A percentile compares a stretch with the other conserved stretches of the same genome.
Evolutionary conservation across 441 rosid genomes (phyloP).

Genomic region (Raphanus hybrid): DNA sequence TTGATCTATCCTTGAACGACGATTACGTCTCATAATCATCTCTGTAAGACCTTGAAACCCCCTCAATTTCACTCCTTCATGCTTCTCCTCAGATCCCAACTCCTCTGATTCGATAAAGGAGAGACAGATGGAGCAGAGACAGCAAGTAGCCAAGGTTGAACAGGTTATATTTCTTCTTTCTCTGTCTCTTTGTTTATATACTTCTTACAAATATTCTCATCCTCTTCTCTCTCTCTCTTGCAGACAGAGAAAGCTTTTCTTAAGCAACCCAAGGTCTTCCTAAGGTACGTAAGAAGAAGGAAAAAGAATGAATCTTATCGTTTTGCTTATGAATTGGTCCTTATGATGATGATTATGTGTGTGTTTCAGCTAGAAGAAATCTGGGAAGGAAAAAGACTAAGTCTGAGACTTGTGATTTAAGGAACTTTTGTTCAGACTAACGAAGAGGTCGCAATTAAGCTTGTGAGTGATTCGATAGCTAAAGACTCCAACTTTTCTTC

Average conservation of each 20-base stretch:
- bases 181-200: not conserved
- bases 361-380: conserved; percentile 40
- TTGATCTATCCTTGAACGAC: no score
- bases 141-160: not conserved
- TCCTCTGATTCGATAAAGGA: not conserved
- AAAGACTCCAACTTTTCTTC: no score
- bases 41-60: no score
- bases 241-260: conserved; percentile 47
- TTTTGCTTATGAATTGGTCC: no score
- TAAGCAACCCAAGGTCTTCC: conserved; percentile 45
- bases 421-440: conserved; percentile 85
- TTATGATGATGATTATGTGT: not conserved
- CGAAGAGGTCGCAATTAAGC: conserved; percentile 92
- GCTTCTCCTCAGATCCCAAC: not conserved
- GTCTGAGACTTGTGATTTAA: conserved; percentile 28
- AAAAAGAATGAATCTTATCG: no score
- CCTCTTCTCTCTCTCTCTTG: conserved; percentile 13
- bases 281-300: not conserved
- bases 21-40: no score
- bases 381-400: conserved; percentile 18
- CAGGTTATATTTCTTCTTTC: not conserved
- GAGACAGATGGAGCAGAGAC: not conserved
- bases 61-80: no score
- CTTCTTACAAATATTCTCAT: not conserved
- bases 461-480: conserved; percentile 54